Conservation (phyloP, 2,329 filamentous ascomycete species). For the Geosmithia flava region DNA sequence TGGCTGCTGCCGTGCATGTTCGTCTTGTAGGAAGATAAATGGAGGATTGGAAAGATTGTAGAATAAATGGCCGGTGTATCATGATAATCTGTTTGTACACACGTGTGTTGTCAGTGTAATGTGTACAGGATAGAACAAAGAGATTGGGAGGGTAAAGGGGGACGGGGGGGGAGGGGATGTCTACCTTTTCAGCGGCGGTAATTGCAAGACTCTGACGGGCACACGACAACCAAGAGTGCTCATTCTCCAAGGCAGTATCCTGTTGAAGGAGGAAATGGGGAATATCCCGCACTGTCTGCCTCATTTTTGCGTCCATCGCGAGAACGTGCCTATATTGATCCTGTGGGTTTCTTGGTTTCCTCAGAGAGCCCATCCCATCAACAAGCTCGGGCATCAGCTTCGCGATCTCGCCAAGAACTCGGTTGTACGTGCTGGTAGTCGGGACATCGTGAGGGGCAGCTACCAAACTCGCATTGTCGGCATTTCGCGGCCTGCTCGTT, state of each 20-base stretch:
- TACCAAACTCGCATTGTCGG: conserved; percentile 17
- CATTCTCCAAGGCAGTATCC: no score
- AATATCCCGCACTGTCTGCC: no score
- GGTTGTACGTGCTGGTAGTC: conserved; percentile 12
- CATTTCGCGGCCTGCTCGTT: conserved; percentile 17
- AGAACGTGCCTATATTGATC: no score
- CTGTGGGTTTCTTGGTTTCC: no score
- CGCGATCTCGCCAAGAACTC: conserved; percentile 12
- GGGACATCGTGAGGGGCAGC: conserved; percentile 7
- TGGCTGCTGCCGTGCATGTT: conserved; percentile 22
- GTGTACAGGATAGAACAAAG: not conserved
- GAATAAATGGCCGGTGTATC: conserved; percentile 24
- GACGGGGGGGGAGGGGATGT: no score
- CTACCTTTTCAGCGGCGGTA: conserved; percentile 19
- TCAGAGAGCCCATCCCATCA: no score
- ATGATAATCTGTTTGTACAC: conserved; percentile 17
- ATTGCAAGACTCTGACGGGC: conserved; percentile 22
- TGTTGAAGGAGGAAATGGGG: no score
- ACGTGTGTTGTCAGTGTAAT: not conserved
- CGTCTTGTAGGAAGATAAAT: conserved; percentile 18
- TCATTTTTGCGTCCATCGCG: no score
- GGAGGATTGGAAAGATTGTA: conserved; percentile 16
- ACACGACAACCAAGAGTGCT: conserved; percentile 13
- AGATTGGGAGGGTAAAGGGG: not conserved
- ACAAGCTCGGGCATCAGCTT: no score